These are phyloP conservation scores for Phytophthora tentaculata DNA, from an alignment of 352 stramenopile genomes.

Conservation along the genomic window DNA sequence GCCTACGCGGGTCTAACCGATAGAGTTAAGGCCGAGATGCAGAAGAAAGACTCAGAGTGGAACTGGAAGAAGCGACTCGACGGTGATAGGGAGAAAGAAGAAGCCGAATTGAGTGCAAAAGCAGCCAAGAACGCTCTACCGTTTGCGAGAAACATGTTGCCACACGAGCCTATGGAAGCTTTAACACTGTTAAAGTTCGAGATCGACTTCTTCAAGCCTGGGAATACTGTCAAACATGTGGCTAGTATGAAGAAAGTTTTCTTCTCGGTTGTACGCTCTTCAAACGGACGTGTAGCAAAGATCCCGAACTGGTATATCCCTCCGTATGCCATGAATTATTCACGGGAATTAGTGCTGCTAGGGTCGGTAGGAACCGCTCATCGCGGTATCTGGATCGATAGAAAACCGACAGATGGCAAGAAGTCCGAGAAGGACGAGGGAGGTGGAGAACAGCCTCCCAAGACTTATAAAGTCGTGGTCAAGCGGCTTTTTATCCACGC, in stretches of 20 bases:
- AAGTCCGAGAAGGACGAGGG: constrained; percentile 9
- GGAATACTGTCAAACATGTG: constrained; percentile 32
- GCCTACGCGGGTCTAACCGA: constrained; percentile 1
- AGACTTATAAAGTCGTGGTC: constrained; percentile 17
- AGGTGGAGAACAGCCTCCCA: not conserved
- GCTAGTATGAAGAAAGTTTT: constrained; percentile 44
- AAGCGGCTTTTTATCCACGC: constrained; percentile 26
- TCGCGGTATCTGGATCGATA: constrained; percentile 27
- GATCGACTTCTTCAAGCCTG: constrained; percentile 37
- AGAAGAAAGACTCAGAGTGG: not conserved
- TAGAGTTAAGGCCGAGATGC: not conserved
- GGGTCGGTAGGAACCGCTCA: constrained; percentile 20
- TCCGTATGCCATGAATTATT: constrained; percentile 27
- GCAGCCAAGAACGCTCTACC: constrained; percentile 38
- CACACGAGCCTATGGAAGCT: constrained; percentile 42
- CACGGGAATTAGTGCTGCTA: constrained; percentile 8
- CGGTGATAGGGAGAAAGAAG: constrained; percentile 16
- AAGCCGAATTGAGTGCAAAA: constrained; percentile 12
- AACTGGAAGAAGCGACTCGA: constrained; percentile 18
- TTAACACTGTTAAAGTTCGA: constrained; percentile 45
- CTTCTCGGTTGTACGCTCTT: constrained; percentile 40
- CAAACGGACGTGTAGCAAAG: constrained; percentile 37
- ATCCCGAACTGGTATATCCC: constrained; percentile 41
- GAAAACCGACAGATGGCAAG: constrained; percentile 13
- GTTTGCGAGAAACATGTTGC: constrained; percentile 33